Conservation (phyloP, 345 rosid species). For the Eucalyptus erythrocorys region DNA sequence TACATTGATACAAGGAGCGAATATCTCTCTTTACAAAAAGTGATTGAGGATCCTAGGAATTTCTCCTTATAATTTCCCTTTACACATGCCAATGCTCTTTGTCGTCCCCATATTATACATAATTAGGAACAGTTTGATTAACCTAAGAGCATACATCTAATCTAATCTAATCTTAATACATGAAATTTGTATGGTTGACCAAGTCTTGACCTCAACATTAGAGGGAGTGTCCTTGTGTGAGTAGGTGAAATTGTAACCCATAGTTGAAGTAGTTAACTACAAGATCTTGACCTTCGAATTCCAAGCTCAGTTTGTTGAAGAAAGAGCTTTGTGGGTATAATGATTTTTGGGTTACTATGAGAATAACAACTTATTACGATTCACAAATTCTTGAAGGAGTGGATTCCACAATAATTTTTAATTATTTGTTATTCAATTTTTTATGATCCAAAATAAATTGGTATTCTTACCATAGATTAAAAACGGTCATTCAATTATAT, state of each 20-base stretch:
- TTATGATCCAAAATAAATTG: too few species aligned
- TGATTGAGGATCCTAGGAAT: neutral
- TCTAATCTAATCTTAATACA: neutral
- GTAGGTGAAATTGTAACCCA: neutral
- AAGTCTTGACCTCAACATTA: neutral
- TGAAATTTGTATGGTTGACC: neutral
- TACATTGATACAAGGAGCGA: neutral
- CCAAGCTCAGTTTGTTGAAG: too few species aligned
- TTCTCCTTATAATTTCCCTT: neutral
- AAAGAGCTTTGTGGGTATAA: too few species aligned
- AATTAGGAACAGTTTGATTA: neutral
- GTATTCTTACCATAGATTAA: too few species aligned
- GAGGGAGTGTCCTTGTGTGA: neutral
- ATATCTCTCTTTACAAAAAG: neutral
- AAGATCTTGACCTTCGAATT: too few species aligned
- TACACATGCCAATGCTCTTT: neutral
- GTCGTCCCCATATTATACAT: neutral
- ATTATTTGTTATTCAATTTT: too few species aligned
- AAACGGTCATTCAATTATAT: rapidly evolving
- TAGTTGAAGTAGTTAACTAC: too few species aligned
- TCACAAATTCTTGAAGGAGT: too few species aligned
- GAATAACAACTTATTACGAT: too few species aligned
- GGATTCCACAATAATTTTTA: too few species aligned
- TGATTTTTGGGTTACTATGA: too few species aligned
- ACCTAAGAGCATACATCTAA: neutral